Evolutionary conservation across 2,329 filamentous ascomycete genomes (phyloP), one percentile per base, ranked within the genome.

Genomic region (Alternaria arbusti): DNA sequence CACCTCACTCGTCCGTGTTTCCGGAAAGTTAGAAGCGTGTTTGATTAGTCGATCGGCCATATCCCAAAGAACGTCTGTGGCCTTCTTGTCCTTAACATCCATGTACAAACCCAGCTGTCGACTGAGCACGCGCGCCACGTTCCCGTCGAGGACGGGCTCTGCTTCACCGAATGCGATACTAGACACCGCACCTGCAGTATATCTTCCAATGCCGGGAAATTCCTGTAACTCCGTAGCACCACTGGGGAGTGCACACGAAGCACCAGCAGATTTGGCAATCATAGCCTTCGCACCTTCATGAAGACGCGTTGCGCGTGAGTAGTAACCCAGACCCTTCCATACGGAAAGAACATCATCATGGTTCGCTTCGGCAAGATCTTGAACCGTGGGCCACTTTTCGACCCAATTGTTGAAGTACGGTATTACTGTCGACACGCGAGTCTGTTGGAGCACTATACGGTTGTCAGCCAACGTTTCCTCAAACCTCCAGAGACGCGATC

Each of bases 341-440:
- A 84, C 85, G 3, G 82, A 81, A 10, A 89, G 76, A 1, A 90
- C 87, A 5, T 89, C 86, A 51, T 88, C 86, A 6, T 84, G 73
- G 1, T 78, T 70, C 1, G 88, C 88, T 0, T 77, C 77, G 0
- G 88, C 87, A 7, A 90, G 82, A 22, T 86, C 84, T 1, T 83
- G 81, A 4, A 90, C 84, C 0, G 86, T 87, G 1, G 87, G 87
- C 87, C 88, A 90, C 59, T 84, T 83, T 1, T 75, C 81, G 81
- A 88, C 88, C 88, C 88, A 90, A 1, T 81, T 82, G 28, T 85
- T 87, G 86, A 88, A 90, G 74, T 90, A 90, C 52, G 85, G 86
- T 20, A 89, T 85, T 1, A 89, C 88, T 7, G 85, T 85, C 3
- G 86, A 83, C 5, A 90, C 88, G 26, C 88, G 86, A 2, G 88